Evolutionary conservation across 1,139 yeast genomes (phyloP).

Genomic region (Lodderomyces margitis): DNA sequence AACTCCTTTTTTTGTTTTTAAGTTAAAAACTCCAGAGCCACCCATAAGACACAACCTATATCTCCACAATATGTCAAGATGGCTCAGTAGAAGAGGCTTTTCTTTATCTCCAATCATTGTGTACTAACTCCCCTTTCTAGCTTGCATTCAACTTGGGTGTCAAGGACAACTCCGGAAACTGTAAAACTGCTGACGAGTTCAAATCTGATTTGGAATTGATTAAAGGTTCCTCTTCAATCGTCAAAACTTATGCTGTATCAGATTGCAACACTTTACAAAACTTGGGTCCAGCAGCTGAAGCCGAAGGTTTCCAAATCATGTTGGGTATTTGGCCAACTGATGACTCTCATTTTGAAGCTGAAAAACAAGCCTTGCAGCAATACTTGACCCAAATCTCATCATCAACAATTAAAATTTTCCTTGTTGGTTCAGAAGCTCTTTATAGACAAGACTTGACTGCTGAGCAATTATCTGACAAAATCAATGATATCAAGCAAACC

Average conservation of each 20-base stretch:
- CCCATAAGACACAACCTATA: no score
- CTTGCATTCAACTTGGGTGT: conserved; percentile 83
- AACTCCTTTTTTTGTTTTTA: no score
- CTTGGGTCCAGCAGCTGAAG: conserved; percentile 84
- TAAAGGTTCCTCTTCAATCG: conserved; percentile 53
- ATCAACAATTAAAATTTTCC: conserved; percentile 65
- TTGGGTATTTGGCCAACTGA: conserved; percentile 92
- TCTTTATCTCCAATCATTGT: no score
- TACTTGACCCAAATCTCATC: conserved; percentile 71
- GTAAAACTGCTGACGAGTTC: conserved; percentile 71
- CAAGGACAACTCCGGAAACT: conserved; percentile 61
- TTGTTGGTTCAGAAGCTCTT: conserved; percentile 90
- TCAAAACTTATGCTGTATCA: conserved; percentile 82
- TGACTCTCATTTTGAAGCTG: conserved; percentile 66
- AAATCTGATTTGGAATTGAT: conserved; percentile 58
- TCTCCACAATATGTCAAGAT: no score
- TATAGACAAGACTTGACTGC: conserved; percentile 84
- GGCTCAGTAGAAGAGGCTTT: no score
- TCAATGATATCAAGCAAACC: conserved; percentile 55
- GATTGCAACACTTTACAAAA: conserved; percentile 83
- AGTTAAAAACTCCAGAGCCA: background rate
- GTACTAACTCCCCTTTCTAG: conserved; percentile 23
- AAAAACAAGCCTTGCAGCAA: conserved; percentile 62
- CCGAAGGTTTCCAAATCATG: conserved; percentile 68
- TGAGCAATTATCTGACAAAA: conserved; percentile 59